Conservation (phyloP, 345 rosid genomes). For the Hibiscus tridactylites region DNA sequence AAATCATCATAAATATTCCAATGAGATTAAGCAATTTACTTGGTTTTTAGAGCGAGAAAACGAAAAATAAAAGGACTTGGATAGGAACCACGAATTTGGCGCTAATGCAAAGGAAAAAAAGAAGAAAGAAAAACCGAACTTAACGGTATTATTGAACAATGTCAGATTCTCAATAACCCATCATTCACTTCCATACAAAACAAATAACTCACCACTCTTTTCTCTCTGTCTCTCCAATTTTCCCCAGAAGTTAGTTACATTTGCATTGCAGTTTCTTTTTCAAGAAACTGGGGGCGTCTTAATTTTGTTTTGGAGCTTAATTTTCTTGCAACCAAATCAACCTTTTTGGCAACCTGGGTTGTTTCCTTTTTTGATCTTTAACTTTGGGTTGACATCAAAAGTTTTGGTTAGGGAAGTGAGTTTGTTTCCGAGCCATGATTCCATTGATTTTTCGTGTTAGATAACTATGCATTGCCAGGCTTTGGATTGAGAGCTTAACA, state of each 20-base stretch:
- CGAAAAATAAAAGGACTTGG: slow-evolving; percentile 22
- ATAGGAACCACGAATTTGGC: slow-evolving; percentile 71
- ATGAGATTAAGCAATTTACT: not conserved
- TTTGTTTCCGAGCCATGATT: slow-evolving; percentile 5
- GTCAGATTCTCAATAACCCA: slow-evolving; percentile 31
- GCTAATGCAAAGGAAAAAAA: slow-evolving; percentile 47
- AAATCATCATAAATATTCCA: not conserved
- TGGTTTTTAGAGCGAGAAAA: not conserved
- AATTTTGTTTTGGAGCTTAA: not conserved
- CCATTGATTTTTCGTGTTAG: not conserved
- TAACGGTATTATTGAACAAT: slow-evolving; percentile 41
- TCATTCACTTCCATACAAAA: slow-evolving; percentile 23
- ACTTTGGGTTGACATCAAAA: not conserved
- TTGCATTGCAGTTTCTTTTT: slow-evolving; percentile 10
- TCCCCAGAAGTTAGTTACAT: not conserved
- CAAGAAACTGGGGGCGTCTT: not conserved
- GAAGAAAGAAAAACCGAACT: slow-evolving; percentile 32
- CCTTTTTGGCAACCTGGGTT: not conserved
- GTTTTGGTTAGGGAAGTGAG: not conserved
- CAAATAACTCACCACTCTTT: slow-evolving; percentile 15
- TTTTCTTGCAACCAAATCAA: not conserved
- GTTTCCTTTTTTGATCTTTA: not conserved
- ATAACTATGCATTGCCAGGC: not conserved
- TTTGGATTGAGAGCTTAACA: slow-evolving; percentile 18
- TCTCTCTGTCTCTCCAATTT: slow-evolving; percentile 8